Conservation (phyloP, 768 basidiomycete genomes). For the Tricholoma sp. region DNA sequence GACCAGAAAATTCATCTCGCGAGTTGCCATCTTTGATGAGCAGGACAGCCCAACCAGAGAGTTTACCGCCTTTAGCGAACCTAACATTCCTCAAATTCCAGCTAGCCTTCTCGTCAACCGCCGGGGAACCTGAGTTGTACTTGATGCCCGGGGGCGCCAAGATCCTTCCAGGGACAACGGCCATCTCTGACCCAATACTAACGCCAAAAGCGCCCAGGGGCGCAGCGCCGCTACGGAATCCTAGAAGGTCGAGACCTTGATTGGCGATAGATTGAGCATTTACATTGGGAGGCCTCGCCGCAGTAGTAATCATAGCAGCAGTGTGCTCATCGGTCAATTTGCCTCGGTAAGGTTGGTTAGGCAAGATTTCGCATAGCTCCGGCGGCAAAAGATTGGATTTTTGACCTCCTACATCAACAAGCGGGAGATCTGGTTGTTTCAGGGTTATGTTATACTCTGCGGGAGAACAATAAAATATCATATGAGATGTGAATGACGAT, state of each 20-base stretch:
- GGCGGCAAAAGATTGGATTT: slow-evolving; percentile 53
- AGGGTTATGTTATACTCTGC: slow-evolving; percentile 60
- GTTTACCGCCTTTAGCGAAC: slow-evolving; percentile 51
- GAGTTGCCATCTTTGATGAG: slow-evolving; percentile 54
- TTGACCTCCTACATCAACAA: slow-evolving; percentile 54
- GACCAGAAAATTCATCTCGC: slow-evolving; percentile 54
- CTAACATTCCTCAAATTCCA: slow-evolving; percentile 73
- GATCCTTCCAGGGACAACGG: slow-evolving; percentile 64
- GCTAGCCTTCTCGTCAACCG: slow-evolving; percentile 58
- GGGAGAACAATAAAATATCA: slow-evolving; percentile 1
- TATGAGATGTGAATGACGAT: slow-evolving; percentile 24
- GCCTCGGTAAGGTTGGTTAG: slow-evolving; percentile 66
- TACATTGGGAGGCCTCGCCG: slow-evolving; percentile 65
- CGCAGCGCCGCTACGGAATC: slow-evolving; percentile 38
- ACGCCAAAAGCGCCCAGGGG: slow-evolving; percentile 58
- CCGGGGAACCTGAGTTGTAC: slow-evolving; percentile 45
- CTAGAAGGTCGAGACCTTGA: slow-evolving; percentile 58
- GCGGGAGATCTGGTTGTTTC: slow-evolving; percentile 42
- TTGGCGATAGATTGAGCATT: slow-evolving; percentile 62
- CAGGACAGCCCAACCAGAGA: slow-evolving; percentile 66
- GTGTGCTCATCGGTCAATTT: slow-evolving; percentile 68
- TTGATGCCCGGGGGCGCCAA: slow-evolving; percentile 55
- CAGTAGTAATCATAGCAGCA: slow-evolving; percentile 63
- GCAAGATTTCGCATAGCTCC: slow-evolving; percentile 68
- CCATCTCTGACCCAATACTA: slow-evolving; percentile 55